Base-by-base conservation (phyloP, 1,284 basidiomycete genomes). In the Laetiporus sulphureus region DNA sequence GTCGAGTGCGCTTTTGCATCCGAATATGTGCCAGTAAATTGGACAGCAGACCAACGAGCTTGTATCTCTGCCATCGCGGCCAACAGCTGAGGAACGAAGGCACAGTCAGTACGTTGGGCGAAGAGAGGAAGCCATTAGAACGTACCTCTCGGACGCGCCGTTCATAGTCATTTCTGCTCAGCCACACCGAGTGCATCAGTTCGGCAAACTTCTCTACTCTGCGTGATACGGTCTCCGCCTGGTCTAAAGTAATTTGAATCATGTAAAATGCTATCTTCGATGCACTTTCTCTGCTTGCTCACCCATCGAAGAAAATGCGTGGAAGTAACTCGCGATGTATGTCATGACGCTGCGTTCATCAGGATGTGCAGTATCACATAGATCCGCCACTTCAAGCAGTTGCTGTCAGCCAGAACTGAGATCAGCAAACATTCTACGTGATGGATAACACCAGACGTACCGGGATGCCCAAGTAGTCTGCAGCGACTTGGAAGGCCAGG, bases 271-370 rank as follows among this genome's bases (percentile, higher is more conserved):
- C 12, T 13, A 33, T 25, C n/a, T 34, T 24, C 37, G 29, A 40
- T 20, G 38, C 33, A 38, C 32, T 8, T 23, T 18, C 23, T 12
- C 5, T 23, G 13, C 19, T 22, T 33, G 60, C 77, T 48, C 52
- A 91, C 92, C 91, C 84, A 96, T 94, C 1, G 90, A 85, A 0
- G 92, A 95, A 62, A 99, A 99, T 0, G 95, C 95, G 61, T 99
- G 95, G 72, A 99, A 99, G 65, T 79, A 98, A 57, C 92, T 92
- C 27, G 95, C 95, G 40, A 94, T 82, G 53, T 94, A 95, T 2
- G 90, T 94, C 91, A 94, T 94, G 20, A 95, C 88, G 63, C 89
- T 93, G 34, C 91, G 81, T 63, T 99, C 95, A 61, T 99, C 95
- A 0, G 95, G 95, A 42, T 77, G 80, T 18, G 72, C 70, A 0